Conservation (phyloP, 2,329 filamentous ascomycete species). For the Stagonosporopsis rhizophila region DNA sequence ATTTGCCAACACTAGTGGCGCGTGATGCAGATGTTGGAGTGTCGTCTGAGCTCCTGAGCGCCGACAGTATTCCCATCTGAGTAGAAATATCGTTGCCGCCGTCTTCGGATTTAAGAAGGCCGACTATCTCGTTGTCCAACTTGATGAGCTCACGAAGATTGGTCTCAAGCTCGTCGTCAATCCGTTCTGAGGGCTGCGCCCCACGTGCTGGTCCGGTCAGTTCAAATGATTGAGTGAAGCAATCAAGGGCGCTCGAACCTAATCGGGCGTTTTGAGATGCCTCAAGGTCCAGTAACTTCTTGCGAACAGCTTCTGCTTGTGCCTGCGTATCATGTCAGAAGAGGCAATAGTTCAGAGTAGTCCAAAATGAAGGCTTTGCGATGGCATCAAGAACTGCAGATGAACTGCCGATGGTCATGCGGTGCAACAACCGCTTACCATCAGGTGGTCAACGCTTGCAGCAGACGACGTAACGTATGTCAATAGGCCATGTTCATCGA, state of each 20-base stretch:
- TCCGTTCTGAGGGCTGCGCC: conserved; percentile 45
- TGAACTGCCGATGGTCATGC: background rate
- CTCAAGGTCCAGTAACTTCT: conserved; percentile 41
- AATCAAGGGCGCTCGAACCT: conserved; percentile 25
- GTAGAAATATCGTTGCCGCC: conserved; percentile 51
- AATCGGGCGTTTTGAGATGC: conserved; percentile 39
- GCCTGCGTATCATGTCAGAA: conserved; percentile 24
- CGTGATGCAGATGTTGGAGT: conserved; percentile 45
- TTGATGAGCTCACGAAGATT: conserved; percentile 58
- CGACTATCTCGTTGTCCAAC: conserved; percentile 54
- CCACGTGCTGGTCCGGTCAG: conserved; percentile 40
- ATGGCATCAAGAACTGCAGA: background rate
- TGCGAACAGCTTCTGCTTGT: conserved; percentile 41
- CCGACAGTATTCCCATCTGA: conserved; percentile 56
- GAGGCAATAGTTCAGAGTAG: too few relatives aligned
- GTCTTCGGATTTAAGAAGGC: conserved; percentile 53
- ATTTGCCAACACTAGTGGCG: conserved; percentile 46
- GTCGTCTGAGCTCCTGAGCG: conserved; percentile 57
- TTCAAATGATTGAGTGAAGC: background rate
- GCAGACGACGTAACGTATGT: background rate
- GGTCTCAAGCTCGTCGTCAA: conserved; percentile 56
- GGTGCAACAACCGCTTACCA: conserved; percentile 1
- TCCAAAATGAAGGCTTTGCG: background rate
- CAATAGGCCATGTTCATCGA: background rate
- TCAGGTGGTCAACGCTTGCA: background rate